phyloP scores from a whole-genome alignment of 2,329 filamentous ascomycete genomes.

The Colletotrichum scovillei region DNA sequence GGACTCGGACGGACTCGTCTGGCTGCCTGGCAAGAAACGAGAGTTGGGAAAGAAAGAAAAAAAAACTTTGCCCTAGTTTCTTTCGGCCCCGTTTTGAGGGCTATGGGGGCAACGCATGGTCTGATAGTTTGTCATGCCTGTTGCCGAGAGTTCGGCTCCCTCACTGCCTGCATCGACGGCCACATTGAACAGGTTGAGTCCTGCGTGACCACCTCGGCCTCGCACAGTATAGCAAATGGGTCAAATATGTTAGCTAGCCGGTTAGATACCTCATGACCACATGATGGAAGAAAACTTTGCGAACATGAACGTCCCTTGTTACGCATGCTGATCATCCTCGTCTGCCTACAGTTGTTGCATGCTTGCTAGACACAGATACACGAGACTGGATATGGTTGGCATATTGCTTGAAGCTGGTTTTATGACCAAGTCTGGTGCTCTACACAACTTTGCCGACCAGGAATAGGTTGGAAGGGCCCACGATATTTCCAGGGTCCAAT shows the following conservation, averaged over 20 bases:
- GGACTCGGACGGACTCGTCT: background rate
- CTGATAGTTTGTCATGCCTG: background rate
- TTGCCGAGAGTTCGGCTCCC: conserved; percentile 16
- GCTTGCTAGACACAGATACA: background rate
- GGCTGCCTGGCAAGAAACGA: background rate
- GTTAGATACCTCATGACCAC: background rate
- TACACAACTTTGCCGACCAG: background rate
- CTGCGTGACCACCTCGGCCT: background rate
- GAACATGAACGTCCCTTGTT: background rate
- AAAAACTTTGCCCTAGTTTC: conserved; percentile 1
- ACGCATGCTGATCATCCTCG: background rate
- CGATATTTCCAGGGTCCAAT: background rate
- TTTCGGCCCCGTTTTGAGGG: background rate
- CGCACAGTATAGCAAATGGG: background rate
- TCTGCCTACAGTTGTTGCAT: background rate
- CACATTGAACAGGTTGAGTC: background rate
- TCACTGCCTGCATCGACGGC: background rate
- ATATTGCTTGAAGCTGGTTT: background rate
- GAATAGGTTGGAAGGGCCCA: background rate
- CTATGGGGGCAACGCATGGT: background rate
- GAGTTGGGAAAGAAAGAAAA: background rate
- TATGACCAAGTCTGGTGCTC: background rate
- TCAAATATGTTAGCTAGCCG: background rate
- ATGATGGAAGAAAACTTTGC: background rate
- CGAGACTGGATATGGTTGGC: background rate